These are phyloP conservation scores for Pelargonium australe DNA, from an alignment of 441 rosid species.

Conservation along the genomic window DNA sequence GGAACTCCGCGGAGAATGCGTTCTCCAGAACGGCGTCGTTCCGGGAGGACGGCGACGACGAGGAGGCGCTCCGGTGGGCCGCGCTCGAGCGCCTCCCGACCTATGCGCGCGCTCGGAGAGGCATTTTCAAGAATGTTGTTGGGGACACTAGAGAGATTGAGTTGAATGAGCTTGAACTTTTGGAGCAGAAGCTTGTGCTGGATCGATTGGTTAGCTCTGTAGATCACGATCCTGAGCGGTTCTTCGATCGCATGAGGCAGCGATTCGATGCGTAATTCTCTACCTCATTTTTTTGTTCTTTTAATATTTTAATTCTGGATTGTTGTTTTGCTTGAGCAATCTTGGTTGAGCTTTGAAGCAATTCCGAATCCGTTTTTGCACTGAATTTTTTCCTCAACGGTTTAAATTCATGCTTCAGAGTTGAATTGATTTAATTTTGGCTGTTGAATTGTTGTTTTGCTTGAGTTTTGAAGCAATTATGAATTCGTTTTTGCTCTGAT, in stretches of 20 bases:
- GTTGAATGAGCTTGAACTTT: constrained; percentile 51
- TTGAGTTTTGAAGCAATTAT: too few species aligned
- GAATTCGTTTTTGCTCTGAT: too few species aligned
- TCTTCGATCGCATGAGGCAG: constrained; percentile 69
- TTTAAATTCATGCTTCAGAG: too few species aligned
- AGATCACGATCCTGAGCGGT: constrained; percentile 73
- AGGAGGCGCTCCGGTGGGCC: constrained; percentile 93
- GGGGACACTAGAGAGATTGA: constrained; percentile 65
- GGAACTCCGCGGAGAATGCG: constrained; percentile 78
- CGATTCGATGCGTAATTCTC: constrained; percentile 66
- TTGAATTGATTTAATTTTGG: too few species aligned
- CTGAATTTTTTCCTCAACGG: too few species aligned
- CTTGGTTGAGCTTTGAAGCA: neutral
- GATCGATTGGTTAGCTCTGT: constrained; percentile 64
- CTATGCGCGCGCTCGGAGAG: constrained; percentile 61
- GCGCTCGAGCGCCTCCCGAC: constrained; percentile 90
- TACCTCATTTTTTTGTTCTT: neutral
- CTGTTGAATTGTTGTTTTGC: too few species aligned
- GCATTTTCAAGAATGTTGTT: constrained; percentile 57
- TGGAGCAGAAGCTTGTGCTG: constrained; percentile 63
- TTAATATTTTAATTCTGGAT: neutral
- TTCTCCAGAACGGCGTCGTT: constrained; percentile 64
- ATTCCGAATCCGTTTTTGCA: too few species aligned
- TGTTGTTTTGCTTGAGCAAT: constrained; percentile 6
- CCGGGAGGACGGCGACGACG: constrained; percentile 44